Evolutionary conservation across 495 filamentous ascomycete species (phyloP).

Genomic region (Aspergillus mulundensis): DNA sequence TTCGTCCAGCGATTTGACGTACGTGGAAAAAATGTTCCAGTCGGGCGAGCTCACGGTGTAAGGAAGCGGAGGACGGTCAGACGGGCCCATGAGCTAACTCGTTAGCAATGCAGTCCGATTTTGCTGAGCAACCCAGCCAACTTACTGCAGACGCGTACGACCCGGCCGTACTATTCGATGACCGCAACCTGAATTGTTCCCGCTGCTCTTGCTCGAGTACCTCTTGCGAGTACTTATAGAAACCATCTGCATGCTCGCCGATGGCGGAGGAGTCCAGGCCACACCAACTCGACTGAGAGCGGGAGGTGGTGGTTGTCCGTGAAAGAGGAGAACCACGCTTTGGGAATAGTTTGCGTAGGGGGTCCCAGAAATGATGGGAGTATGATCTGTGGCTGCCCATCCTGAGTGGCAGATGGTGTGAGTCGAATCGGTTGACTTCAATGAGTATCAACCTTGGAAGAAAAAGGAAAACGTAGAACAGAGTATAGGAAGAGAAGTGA

Average conservation of each 20-base stretch:
- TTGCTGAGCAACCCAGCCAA: neutral
- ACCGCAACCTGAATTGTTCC: constrained; percentile 3
- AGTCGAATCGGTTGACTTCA: neutral
- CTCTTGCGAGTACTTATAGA: constrained; percentile 26
- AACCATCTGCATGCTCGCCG: constrained; percentile 18
- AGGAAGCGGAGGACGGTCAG: constrained; percentile 20
- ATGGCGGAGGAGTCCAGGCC: neutral
- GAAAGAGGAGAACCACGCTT: constrained; percentile 15
- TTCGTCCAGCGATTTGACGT: constrained; percentile 20
- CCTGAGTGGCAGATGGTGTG: neutral
- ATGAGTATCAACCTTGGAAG: neutral
- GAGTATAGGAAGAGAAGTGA: neutral
- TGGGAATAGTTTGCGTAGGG: constrained; percentile 16
- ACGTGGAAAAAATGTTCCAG: constrained; percentile 26
- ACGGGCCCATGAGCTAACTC: constrained; percentile 21
- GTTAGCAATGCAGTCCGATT: neutral
- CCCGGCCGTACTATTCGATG: constrained; percentile 17
- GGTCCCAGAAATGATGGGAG: constrained; percentile 17
- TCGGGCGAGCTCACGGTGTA: constrained; percentile 34
- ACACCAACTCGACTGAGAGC: constrained; percentile 3
- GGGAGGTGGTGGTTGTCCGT: neutral
- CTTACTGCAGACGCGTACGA: constrained; percentile 23
- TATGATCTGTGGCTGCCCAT: constrained; percentile 15
- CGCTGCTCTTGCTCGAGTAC: constrained; percentile 17
- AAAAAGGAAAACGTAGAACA: neutral